Evolutionary conservation across 2,329 filamentous ascomycete genomes (phyloP), one percentile per base, ranked within the genome.

Genomic region (Teratosphaeria gauchensis): DNA sequence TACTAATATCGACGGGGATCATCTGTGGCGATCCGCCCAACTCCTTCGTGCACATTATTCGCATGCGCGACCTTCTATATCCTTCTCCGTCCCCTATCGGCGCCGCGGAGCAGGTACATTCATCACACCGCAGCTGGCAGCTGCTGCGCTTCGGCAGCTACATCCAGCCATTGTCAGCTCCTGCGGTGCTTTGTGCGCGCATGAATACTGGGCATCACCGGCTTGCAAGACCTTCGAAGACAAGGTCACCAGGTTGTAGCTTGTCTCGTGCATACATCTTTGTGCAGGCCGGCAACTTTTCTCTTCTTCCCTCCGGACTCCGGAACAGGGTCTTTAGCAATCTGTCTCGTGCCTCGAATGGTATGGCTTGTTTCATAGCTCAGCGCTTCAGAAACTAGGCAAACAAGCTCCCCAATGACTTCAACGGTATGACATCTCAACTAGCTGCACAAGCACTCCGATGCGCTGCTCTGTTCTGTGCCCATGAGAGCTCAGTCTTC

Each of bases 91-190:
- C 33, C 33, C 42, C 19, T 48, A 48, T 48, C 42, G n/a, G 16
- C 42, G 42, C n/a, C 42, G 24, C 24, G 16, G 42, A 48, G 42
- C 42, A 48, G 16, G 19, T 12, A 48, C 42, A 48, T 21, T 8
- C 6, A 19, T 48, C n/a, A 48, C 42, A 48, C 42, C 16, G 42
- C 42, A 48, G 42, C 21, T 14, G 52, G 51, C 58, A 60, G 58
- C 54, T 54, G 38, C 9, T 51, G 48, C 48, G 8, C 8, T n/a
- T 51, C 33, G 33, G 33, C 33, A 35, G 19, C 42, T 8, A 48
- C n/a, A 6, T 19, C 19, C 35, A 42, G 35, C 14, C 35, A 42
- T 42, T 42, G 35, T 42, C 35, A 14, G 24, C 24, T 28, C 2
- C 24, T 28, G 24, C 4, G 4, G 2, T 35, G 33, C n/a, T n/a